A percentile compares a stretch with the other conserved stretches of the same genome.
phyloP scores from a whole-genome alignment of 2,329 filamentous ascomycete species.

The Sporothrix curviconia region DNA sequence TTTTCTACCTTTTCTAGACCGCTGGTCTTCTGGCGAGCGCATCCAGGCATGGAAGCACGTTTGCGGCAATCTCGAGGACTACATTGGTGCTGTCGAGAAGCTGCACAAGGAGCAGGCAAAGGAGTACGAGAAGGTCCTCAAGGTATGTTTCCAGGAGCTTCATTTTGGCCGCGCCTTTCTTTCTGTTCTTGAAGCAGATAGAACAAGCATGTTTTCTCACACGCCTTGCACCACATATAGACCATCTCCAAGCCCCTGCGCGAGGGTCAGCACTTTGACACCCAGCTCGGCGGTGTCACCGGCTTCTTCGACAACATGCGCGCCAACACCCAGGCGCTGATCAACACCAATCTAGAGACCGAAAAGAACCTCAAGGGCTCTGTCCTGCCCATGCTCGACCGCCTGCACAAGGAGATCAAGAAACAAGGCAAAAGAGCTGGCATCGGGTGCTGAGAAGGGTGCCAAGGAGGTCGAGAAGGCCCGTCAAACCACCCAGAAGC shows the following conservation, averaged over 20 bases:
- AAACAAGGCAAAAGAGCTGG: slow-evolving; percentile 87
- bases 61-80: slow-evolving; percentile 84
- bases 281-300: slow-evolving; percentile 77
- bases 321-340: slow-evolving; percentile 82
- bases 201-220: too few relatives aligned
- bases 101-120: slow-evolving; percentile 78
- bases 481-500: slow-evolving; percentile 80
- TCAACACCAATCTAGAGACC: slow-evolving; percentile 84
- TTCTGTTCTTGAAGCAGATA: too few relatives aligned
- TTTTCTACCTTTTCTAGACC: slow-evolving; percentile 47
- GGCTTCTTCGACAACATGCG: slow-evolving; percentile 93
- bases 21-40: slow-evolving; percentile 76
- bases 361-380: slow-evolving; percentile 83
- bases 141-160: slow-evolving; percentile 43
- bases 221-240: too few relatives aligned
- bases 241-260: slow-evolving; percentile 78
- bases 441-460: slow-evolving; percentile 70
- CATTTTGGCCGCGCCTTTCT: background rate
- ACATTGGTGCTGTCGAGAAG: slow-evolving; percentile 79
- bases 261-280: slow-evolving; percentile 90
- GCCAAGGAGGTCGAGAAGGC: slow-evolving; percentile 90
- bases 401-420: slow-evolving; percentile 94
- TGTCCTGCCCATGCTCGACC: slow-evolving; percentile 81
- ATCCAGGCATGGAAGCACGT: slow-evolving; percentile 95
- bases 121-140: slow-evolving; percentile 91